A percentile compares a stretch with the other conserved stretches of the same genome.
phyloP scores from a whole-genome alignment of 306 rosid genomes.

The Prosopis cineraria region DNA sequence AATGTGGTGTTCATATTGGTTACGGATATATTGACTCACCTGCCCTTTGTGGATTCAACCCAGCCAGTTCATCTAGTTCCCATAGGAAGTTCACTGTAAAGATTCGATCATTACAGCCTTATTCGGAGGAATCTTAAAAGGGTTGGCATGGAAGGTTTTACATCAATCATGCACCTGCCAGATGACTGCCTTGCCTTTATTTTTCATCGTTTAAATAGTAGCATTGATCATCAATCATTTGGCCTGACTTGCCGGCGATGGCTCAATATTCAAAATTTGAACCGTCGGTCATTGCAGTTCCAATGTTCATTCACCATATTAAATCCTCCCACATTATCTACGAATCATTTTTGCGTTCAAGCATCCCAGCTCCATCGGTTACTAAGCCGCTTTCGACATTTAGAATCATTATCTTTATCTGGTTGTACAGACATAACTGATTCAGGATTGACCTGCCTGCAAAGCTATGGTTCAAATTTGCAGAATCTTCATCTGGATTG shows the following conservation, averaged over 20 bases:
- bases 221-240: slow-evolving; percentile 61
- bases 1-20: slow-evolving; percentile 69
- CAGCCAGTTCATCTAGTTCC: slow-evolving; percentile 50
- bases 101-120: slow-evolving; percentile 58
- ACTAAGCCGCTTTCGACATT: slow-evolving; percentile 60
- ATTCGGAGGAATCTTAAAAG: slow-evolving; percentile 52
- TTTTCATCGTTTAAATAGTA: slow-evolving; percentile 49
- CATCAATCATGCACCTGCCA: slow-evolving; percentile 59
- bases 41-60: slow-evolving; percentile 55
- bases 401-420: slow-evolving; percentile 55
- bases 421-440: slow-evolving; percentile 60
- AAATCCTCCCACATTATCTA: slow-evolving; percentile 39
- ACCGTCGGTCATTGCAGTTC: slow-evolving; percentile 52
- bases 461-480: slow-evolving; percentile 53
- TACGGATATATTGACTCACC: slow-evolving; percentile 56
- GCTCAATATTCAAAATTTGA: slow-evolving; percentile 57
- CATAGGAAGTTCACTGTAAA: slow-evolving; percentile 51
- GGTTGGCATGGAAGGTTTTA: slow-evolving; percentile 48
- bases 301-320: slow-evolving; percentile 47
- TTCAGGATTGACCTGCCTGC: slow-evolving; percentile 50
- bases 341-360: slow-evolving; percentile 25
- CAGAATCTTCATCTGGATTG: slow-evolving; percentile 53
- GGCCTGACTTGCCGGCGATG: slow-evolving; percentile 64
- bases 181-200: slow-evolving; percentile 62
- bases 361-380: slow-evolving; percentile 46